Percentiles rank a stretch among this genome's conserved stretches.
These are phyloP conservation scores for Talaromyces sp. DNA, from an alignment of 2,329 filamentous ascomycete species.

Conservation along the genomic window DNA sequence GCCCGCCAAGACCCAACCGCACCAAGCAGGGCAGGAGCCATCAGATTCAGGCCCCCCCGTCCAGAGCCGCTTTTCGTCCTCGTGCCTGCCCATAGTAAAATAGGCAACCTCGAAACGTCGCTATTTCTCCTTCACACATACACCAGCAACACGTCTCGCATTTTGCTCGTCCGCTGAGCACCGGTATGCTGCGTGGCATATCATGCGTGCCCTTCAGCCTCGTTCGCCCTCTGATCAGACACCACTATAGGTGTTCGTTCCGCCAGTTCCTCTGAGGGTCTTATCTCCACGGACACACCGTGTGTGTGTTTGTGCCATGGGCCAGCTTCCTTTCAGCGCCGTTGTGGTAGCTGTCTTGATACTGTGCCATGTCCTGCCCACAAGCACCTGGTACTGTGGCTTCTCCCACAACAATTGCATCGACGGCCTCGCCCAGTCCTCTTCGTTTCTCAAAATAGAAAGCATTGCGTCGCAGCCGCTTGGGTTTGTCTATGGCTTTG, in stretches of 20 bases:
- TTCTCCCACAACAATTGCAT: slow-evolving; percentile 32
- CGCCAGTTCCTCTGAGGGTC: background rate
- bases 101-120: background rate
- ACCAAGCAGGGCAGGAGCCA: background rate
- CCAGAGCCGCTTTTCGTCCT: background rate
- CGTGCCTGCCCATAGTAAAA: background rate
- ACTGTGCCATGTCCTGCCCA: background rate
- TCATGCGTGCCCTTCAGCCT: slow-evolving; percentile 1
- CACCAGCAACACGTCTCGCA: background rate
- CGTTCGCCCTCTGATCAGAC: background rate
- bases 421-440: slow-evolving; percentile 34
- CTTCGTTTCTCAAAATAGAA: slow-evolving; percentile 27
- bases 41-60: background rate
- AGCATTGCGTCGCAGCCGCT: slow-evolving; percentile 29
- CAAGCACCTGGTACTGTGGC: slow-evolving; percentile 18
- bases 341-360: slow-evolving; percentile 4
- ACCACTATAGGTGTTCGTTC: background rate
- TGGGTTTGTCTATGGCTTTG: slow-evolving; percentile 31
- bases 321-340: background rate
- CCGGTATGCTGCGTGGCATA: background rate
- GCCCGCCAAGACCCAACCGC: background rate
- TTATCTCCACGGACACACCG: background rate
- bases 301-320: slow-evolving; percentile 1
- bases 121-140: background rate
- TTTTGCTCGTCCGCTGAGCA: background rate